phyloP scores from a whole-genome alignment of 2,329 filamentous ascomycete genomes.

The Pyrenophora teres region DNA sequence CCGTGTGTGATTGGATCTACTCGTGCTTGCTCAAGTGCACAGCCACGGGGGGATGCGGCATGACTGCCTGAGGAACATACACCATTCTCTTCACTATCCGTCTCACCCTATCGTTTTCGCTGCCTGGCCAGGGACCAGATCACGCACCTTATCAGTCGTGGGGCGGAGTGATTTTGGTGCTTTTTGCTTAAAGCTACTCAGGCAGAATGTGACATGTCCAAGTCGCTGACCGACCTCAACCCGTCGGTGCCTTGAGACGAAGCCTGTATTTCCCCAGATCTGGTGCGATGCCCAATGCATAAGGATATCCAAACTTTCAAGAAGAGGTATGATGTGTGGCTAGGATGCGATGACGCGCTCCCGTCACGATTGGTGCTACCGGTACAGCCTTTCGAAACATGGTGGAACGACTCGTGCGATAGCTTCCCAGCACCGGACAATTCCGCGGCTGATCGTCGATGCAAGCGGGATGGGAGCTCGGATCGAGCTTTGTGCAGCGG shows the following conservation, averaged over 20 bases:
- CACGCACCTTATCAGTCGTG: conserved; percentile 19
- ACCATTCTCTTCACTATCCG: conserved; percentile 15
- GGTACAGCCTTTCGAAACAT: conserved; percentile 28
- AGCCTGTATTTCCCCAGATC: conserved; percentile 25
- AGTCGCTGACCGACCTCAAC: conserved; percentile 21
- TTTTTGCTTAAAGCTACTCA: conserved; percentile 16
- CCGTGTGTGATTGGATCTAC: conserved; percentile 22
- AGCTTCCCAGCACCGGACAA: conserved; percentile 21
- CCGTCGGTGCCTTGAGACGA: conserved; percentile 36
- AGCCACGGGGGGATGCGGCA: conserved; percentile 12
- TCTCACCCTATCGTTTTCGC: conserved; percentile 25
- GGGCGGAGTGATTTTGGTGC: conserved; percentile 30
- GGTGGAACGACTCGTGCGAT: conserved; percentile 19
- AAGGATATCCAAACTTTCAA: conserved; percentile 10
- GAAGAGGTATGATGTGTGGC: conserved; percentile 7
- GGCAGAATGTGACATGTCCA: conserved; percentile 15
- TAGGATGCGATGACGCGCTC: conserved; percentile 14
- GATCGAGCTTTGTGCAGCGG: neutral
- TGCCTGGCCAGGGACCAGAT: conserved; percentile 15
- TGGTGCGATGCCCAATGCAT: conserved; percentile 20
- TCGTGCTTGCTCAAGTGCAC: conserved; percentile 11
- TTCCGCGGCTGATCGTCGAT: neutral
- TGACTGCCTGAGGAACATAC: conserved; percentile 13
- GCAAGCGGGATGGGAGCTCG: neutral
- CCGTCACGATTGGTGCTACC: conserved; percentile 19